Conservation (phyloP, 2,329 filamentous ascomycete species). For the Eutypella sp. region DNA sequence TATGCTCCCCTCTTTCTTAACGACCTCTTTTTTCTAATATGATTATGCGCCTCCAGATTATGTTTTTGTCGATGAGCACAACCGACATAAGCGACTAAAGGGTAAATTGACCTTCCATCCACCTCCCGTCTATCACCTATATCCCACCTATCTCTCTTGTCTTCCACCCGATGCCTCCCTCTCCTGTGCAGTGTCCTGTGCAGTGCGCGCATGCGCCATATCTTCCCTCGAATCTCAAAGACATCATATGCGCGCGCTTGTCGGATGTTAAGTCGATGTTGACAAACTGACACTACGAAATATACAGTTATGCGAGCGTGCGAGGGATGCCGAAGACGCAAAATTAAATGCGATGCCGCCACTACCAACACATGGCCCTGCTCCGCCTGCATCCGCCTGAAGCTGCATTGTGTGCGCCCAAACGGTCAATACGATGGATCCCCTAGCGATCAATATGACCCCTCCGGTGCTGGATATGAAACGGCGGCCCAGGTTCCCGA, state of each 20-base stretch:
- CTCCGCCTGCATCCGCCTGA: conserved; percentile 85
- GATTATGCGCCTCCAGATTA: conserved; percentile 59
- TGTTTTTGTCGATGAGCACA: conserved; percentile 98
- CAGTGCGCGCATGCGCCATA: no score
- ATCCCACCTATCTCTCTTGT: no score
- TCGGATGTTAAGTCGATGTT: conserved; percentile 2
- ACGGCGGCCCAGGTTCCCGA: conserved; percentile 37
- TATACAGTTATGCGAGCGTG: conserved; percentile 87
- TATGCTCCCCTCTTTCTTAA: conserved; percentile 5
- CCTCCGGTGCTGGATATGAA: conserved; percentile 39
- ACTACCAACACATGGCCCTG: conserved; percentile 98
- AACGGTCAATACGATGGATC: conserved; percentile 70
- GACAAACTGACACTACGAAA: conserved; percentile 15
- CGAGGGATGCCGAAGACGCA: conserved; percentile 88
- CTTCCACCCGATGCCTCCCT: no score
- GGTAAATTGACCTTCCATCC: conserved; percentile 54
- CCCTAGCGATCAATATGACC: conserved; percentile 44
- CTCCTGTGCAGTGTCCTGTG: no score
- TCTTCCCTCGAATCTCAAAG: no score
- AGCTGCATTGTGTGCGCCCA: conserved; percentile 88
- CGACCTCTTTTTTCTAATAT: conserved; percentile 11
- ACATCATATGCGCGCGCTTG: conserved; percentile 1
- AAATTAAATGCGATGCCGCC: conserved; percentile 97
- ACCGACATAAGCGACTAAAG: conserved; percentile 94
- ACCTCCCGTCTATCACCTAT: no score